A percentile compares a stretch with the other conserved stretches of the same genome.
phyloP scores from a whole-genome alignment of 495 filamentous ascomycete genomes.

The Ascodesmis nigricans region DNA sequence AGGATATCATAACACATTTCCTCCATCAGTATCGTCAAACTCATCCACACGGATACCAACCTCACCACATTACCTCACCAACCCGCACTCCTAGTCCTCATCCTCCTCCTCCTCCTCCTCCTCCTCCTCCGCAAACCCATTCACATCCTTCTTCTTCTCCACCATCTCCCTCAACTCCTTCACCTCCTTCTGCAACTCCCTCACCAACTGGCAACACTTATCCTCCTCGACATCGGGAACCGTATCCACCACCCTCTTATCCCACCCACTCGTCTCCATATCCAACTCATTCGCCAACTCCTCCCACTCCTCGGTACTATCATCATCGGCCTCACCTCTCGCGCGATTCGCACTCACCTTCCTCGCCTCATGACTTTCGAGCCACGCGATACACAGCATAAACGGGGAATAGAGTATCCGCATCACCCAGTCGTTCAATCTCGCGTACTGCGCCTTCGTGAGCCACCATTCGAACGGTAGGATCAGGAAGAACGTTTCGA shows the following conservation, averaged over 20 bases:
- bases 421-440: constrained; percentile 75
- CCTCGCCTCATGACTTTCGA: constrained; percentile 49
- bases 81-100: too few species aligned
- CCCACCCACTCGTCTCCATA: constrained; percentile 63
- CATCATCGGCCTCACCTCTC: constrained; percentile 74
- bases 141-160: constrained; percentile 11
- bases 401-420: constrained; percentile 64
- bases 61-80: too few species aligned
- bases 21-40: too few species aligned
- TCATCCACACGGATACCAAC: too few species aligned
- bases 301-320: constrained; percentile 80
- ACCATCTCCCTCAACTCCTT: constrained; percentile 41
- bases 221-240: constrained; percentile 62
- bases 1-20: too few species aligned
- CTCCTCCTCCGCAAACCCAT: neutral
- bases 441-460: constrained; percentile 39
- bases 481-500: constrained; percentile 62
- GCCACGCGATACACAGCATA: constrained; percentile 50
- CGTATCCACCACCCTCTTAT: constrained; percentile 44
- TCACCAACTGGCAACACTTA: constrained; percentile 40
- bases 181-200: constrained; percentile 46
- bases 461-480: constrained; percentile 95
- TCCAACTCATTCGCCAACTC: constrained; percentile 48
- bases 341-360: constrained; percentile 48
- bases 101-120: neutral